phyloP scores from a whole-genome alignment of 2,329 filamentous ascomycete species.

The Penicillium sp. region DNA sequence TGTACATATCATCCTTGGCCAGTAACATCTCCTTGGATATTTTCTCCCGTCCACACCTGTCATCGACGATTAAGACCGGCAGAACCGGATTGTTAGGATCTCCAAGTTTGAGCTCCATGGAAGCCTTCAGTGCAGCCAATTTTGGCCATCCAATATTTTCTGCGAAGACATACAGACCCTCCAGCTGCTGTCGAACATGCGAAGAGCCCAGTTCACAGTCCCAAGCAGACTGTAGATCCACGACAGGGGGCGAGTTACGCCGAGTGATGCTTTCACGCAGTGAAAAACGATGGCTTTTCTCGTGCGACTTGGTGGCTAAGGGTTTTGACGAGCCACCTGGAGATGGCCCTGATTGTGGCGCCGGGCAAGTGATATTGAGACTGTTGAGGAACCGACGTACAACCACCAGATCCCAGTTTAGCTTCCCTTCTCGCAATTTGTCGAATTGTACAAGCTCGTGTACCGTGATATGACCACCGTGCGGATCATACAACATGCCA shows the following conservation, averaged over 20 bases:
- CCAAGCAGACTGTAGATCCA: conserved; percentile 25
- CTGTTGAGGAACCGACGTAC: conserved; percentile 47
- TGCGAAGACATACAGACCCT: conserved; percentile 46
- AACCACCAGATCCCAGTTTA: conserved; percentile 50
- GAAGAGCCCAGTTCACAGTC: conserved; percentile 32
- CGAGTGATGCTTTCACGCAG: conserved; percentile 23
- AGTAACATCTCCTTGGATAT: conserved; percentile 6
- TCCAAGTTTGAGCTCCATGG: conserved; percentile 32
- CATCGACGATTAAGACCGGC: conserved; percentile 10
- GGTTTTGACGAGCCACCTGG: conserved; percentile 1
- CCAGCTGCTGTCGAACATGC: conserved; percentile 37
- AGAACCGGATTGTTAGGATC: conserved; percentile 9
- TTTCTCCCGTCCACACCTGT: conserved; percentile 5
- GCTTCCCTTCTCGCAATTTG: conserved; percentile 43
- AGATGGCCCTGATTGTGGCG: conserved; percentile 6
- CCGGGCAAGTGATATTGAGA: conserved; percentile 33
- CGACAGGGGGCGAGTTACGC: conserved; percentile 9
- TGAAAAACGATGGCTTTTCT: conserved; percentile 16
- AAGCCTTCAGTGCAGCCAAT: conserved; percentile 30
- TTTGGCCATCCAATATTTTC: conserved; percentile 45
- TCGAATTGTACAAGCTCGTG: conserved; percentile 41
- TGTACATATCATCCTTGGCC: conserved; percentile 26
- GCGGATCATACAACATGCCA: conserved; percentile 34
- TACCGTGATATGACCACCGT: conserved; percentile 35
- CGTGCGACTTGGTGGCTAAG: conserved; percentile 2